A percentile compares a stretch with the other conserved stretches of the same genome.
Evolutionary conservation across 768 basidiomycete species (phyloP).

Genomic region (Kwoniella botswanensis): DNA sequence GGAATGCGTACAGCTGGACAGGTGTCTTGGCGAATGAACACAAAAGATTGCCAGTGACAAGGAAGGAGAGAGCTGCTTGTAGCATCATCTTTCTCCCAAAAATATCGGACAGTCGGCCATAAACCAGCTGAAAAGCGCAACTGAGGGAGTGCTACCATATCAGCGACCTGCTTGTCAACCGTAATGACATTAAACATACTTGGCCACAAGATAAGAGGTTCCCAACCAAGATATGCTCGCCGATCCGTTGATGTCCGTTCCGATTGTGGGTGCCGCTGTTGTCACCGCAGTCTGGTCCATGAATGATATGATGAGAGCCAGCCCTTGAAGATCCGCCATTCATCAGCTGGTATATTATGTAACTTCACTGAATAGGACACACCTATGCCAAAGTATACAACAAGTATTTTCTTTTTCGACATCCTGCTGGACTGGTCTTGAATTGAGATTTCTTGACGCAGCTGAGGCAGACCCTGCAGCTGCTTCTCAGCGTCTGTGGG

Average conservation of each 20-base stretch:
- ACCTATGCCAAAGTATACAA: conserved; percentile 51
- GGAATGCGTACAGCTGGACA: conserved; percentile 50
- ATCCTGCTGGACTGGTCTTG: conserved; percentile 42
- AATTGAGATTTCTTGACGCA: conserved; percentile 21
- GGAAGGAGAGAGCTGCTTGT: conserved; percentile 45
- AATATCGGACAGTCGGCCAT: conserved; percentile 46
- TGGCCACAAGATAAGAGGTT: conserved; percentile 48
- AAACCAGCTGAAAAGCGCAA: conserved; percentile 51
- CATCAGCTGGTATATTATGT: neutral
- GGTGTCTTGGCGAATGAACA: conserved; percentile 55
- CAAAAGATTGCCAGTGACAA: conserved; percentile 52
- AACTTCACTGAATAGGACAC: neutral
- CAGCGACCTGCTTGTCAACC: neutral
- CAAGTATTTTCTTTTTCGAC: conserved; percentile 34
- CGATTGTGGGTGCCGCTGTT: conserved; percentile 52
- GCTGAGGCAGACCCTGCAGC: neutral
- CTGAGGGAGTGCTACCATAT: conserved; percentile 5
- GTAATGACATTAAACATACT: conserved; percentile 21
- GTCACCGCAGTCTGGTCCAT: conserved; percentile 50
- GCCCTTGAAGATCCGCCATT: conserved; percentile 6
- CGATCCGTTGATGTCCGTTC: conserved; percentile 38
- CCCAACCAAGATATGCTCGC: conserved; percentile 51
- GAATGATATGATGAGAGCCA: conserved; percentile 53
- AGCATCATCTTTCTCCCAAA: conserved; percentile 56
- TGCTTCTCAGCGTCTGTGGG: neutral